Evolutionary conservation across 257 asterid genomes (phyloP).

Genomic region (Scutellaria minor): DNA sequence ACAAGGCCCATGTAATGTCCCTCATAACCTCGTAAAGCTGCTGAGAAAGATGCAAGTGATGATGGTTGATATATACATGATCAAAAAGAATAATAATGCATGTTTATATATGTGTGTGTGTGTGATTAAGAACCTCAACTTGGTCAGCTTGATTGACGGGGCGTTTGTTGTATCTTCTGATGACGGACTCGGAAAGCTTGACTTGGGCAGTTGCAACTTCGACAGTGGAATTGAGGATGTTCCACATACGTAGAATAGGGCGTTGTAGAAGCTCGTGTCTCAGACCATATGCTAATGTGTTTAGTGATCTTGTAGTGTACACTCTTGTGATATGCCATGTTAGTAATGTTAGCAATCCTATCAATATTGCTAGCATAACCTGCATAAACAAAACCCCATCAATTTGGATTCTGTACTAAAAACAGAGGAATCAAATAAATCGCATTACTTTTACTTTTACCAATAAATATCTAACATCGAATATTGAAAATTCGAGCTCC

Average conservation of each 20-base stretch:
- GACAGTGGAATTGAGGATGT: slow-evolving; percentile 77
- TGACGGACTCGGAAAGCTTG: slow-evolving; percentile 73
- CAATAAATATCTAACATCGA: no score
- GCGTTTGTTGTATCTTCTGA: slow-evolving; percentile 57
- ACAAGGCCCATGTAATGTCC: slow-evolving; percentile 90
- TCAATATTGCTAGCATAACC: slow-evolving; percentile 89
- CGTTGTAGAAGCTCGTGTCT: slow-evolving; percentile 88
- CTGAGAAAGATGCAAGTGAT: slow-evolving; percentile 32
- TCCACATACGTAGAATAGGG: slow-evolving; percentile 90
- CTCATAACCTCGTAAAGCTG: slow-evolving; percentile 88
- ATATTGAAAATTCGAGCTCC: no score
- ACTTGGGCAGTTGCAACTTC: slow-evolving; percentile 93
- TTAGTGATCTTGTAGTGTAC: slow-evolving; percentile 72
- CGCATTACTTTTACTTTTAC: no score
- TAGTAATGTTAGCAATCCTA: slow-evolving; percentile 77
- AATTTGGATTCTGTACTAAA: slow-evolving; percentile 5
- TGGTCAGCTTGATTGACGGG: slow-evolving; percentile 78
- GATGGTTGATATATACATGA: background rate
- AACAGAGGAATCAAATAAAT: background rate
- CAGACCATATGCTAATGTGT: slow-evolving; percentile 80
- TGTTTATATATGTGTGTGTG: background rate
- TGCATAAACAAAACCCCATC: slow-evolving; percentile 37
- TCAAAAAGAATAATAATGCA: background rate
- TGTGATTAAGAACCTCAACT: slow-evolving; percentile 61
- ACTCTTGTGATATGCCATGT: slow-evolving; percentile 96